Conservation (phyloP, 768 basidiomycete species). For the Tricholoma terreum region DNA sequence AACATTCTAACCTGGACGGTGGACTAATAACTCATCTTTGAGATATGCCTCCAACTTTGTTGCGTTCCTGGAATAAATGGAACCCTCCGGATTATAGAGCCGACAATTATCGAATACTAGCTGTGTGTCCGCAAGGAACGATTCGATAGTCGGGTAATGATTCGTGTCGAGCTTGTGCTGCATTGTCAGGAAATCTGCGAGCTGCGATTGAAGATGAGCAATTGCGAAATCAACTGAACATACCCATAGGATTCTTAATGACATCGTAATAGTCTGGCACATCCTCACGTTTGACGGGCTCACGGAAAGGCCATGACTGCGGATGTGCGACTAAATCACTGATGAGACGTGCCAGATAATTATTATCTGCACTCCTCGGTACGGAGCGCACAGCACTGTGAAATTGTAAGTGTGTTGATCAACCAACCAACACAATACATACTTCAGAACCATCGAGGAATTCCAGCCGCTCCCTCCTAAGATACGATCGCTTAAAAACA, state of each 20-base stretch:
- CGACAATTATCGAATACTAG: slow-evolving; percentile 90
- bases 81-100: slow-evolving; percentile 78
- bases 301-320: slow-evolving; percentile 82
- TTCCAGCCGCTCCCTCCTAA: slow-evolving; percentile 93
- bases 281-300: slow-evolving; percentile 75
- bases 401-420: background rate
- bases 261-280: slow-evolving; percentile 90
- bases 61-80: slow-evolving; percentile 82
- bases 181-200: slow-evolving; percentile 86
- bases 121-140: slow-evolving; percentile 76
- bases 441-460: slow-evolving; percentile 74
- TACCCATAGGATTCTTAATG: slow-evolving; percentile 91
- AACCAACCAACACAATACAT: slow-evolving; percentile 24
- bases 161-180: slow-evolving; percentile 86
- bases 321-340: slow-evolving; percentile 76
- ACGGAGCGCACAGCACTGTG: slow-evolving; percentile 33
- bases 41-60: slow-evolving; percentile 79
- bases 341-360: slow-evolving; percentile 73
- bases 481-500: slow-evolving; percentile 5
- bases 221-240: slow-evolving; percentile 22
- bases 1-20: background rate
- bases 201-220: background rate
- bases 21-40: slow-evolving; percentile 46
- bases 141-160: slow-evolving; percentile 71
- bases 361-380: slow-evolving; percentile 52